Conservation (phyloP, 352 stramenopile species). For the Globisporangium rhizosaccharum region DNA sequence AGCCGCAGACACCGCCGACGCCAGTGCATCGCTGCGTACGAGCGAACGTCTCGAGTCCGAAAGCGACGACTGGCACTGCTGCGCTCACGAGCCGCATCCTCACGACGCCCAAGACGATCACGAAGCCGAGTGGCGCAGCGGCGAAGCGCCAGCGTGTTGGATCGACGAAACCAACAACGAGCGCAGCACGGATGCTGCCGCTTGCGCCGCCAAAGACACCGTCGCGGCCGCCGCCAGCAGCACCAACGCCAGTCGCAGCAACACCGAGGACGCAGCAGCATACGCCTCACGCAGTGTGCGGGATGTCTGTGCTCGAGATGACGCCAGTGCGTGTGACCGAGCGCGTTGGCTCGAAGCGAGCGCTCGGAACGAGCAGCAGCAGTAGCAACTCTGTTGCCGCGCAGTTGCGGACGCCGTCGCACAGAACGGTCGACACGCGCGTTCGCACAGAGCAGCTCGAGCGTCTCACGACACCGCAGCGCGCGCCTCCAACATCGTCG, state of each 20-base stretch:
- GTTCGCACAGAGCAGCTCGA: conserved; percentile 10
- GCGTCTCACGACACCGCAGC: conserved; percentile 9
- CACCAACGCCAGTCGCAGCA: not conserved
- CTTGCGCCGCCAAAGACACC: conserved; percentile 9
- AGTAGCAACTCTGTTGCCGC: not conserved
- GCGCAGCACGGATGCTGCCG: conserved; percentile 9
- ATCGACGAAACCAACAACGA: not conserved
- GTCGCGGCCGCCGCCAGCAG: not conserved
- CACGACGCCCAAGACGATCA: conserved; percentile 12
- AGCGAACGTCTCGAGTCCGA: conserved; percentile 6
- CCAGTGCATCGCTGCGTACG: not conserved
- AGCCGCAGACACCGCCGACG: conserved; percentile 5
- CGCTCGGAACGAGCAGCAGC: conserved; percentile 3
- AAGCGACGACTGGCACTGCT: not conserved
- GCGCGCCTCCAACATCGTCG: conserved; percentile 1
- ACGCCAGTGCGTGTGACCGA: conserved; percentile 13
- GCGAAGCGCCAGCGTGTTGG: conserved; percentile 7
- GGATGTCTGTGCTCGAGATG: conserved; percentile 13
- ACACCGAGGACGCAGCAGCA: no score
- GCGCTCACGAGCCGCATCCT: conserved; percentile 10
- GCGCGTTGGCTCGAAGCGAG: conserved; percentile 2
- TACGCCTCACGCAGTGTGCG: no score
- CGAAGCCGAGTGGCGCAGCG: conserved; percentile 1
- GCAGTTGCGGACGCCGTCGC: not conserved
- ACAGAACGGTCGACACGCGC: not conserved